Evolutionary conservation across 345 rosid genomes (phyloP), one percentile per base, ranked within the genome.

Genomic region (Mercurialis annua): DNA sequence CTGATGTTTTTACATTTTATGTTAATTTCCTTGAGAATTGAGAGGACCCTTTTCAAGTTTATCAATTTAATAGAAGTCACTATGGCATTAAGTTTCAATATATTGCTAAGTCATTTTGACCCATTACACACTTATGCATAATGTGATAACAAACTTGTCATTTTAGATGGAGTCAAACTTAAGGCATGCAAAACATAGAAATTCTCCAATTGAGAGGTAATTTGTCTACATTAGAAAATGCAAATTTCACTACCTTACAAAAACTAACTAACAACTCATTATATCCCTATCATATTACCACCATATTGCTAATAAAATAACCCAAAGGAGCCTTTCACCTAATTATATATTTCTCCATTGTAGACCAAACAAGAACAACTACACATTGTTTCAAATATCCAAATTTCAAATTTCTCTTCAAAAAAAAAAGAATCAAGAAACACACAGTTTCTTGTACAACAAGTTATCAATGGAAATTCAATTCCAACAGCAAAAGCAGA

Each of bases 391-490:
- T 40, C 43, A 61, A 36, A 14, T 40, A 12, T 17, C 64, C 55
- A 16, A 47, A 34, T 15, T 26, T 34, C 15, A 33, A 7, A 3
- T n/a, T 49, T 29, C 42, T 47, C 16, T 63, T 38, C 54, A 23
- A 9, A 60, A 12, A 55, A 7, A 27, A 62, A n/a, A n/a, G n/a
- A n/a, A n/a, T n/a, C n/a, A n/a, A n/a, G n/a, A n/a, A 46, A 42
- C 43, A 40, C 30, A 18, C 18, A 10, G 17, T 63, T 40, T 21
- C 33, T 31, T 11, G 1, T 23, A 11, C 47, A 44, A 11, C 47
- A 44, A 4, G 23, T 55, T 2, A 27, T 12, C 79, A 53, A 83
- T 83, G 90, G 90, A 83, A 70, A 73, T 81, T 64, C 81, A 81
- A 4, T 83, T 85, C 64, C 90, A 87, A 5, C 73, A 61, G 5